Base-by-base conservation (phyloP, 2,329 filamentous ascomycete genomes). In the Penicillium frequentans region DNA sequence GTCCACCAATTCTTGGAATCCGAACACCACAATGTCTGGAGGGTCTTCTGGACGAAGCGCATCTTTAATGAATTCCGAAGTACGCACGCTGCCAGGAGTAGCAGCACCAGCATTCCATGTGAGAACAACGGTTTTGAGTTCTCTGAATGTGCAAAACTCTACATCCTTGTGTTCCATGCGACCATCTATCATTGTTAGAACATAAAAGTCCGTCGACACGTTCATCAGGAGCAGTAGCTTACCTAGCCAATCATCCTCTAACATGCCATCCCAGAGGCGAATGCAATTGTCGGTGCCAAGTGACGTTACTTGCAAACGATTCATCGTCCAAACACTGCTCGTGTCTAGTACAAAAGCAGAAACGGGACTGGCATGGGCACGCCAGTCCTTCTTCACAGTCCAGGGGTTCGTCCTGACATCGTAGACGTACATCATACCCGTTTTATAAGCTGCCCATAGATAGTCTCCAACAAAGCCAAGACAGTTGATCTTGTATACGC, bases 101-200 rank as follows among this genome's bases (percentile, higher is more conserved):
- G 89, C 89, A n/a, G 95, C 95, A 1, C 95, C 95, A 1, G 93
- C 93, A 72, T 99, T 99, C 95, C 95, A 99, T 0, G 93, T 97
- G 79, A 98, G 83, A 26, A 96, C 85, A 37, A 91, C 80, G 13
- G 90, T 87, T 49, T 86, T 88, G 56, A 98, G 81, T 66, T 96
- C 88, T 53, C 92, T 84, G 72, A 98, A 96, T 27, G 85, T 83
- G 78, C 93, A 97, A 70, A 91, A 98, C 49, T 95, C 85, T 0
- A 84, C 81, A 67, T 97, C 93, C 59, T 87, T 86, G 31, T 84
- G 82, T 70, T 96, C 91, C 92, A 99, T 96, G 61, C 91, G 86
- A 35, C 82, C 81, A 75, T 97, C 93, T 84, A 58, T 49, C 14
- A 26, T 2, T 37, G 54, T 73, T 63, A 69, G 64, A 46, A 13